phyloP scores from a whole-genome alignment of 768 basidiomycete species.

The Suillus paluster region DNA sequence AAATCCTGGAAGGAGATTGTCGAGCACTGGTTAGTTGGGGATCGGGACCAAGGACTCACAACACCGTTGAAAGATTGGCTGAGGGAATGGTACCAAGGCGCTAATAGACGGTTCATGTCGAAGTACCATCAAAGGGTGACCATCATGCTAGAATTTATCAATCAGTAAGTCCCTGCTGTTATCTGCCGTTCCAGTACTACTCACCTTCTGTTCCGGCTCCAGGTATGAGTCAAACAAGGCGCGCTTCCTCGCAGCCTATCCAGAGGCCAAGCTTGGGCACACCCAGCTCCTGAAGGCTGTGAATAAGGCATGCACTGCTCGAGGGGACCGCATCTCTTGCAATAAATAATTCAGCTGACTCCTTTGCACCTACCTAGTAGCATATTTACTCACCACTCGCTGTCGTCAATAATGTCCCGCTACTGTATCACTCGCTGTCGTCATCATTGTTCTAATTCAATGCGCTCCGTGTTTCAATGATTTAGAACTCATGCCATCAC shows the following conservation, averaged over 20 bases:
- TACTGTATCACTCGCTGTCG: too few species aligned
- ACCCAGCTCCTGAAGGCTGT: too few species aligned
- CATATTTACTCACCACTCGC: too few species aligned
- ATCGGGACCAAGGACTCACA: too few species aligned
- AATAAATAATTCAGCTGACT: too few species aligned
- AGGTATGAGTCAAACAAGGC: slow-evolving; percentile 1
- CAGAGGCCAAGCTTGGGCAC: too few species aligned
- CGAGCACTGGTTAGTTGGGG: background rate
- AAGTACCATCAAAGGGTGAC: background rate
- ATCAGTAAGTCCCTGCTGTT: background rate
- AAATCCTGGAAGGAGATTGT: background rate
- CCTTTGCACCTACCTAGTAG: too few species aligned
- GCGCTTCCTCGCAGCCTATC: background rate
- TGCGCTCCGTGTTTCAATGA: too few species aligned
- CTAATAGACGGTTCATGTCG: background rate
- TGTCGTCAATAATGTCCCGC: too few species aligned
- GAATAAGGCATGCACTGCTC: background rate
- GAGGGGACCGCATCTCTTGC: background rate
- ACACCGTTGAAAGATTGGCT: background rate
- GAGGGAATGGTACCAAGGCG: background rate
- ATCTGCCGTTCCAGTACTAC: background rate
- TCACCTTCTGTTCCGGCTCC: background rate
- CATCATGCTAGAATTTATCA: too few species aligned
- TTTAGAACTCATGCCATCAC: too few species aligned
- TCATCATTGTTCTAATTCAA: too few species aligned